These are phyloP conservation scores for Fusarium guadeloupense DNA, from an alignment of 2,329 filamentous ascomycete species.

Conservation along the genomic window DNA sequence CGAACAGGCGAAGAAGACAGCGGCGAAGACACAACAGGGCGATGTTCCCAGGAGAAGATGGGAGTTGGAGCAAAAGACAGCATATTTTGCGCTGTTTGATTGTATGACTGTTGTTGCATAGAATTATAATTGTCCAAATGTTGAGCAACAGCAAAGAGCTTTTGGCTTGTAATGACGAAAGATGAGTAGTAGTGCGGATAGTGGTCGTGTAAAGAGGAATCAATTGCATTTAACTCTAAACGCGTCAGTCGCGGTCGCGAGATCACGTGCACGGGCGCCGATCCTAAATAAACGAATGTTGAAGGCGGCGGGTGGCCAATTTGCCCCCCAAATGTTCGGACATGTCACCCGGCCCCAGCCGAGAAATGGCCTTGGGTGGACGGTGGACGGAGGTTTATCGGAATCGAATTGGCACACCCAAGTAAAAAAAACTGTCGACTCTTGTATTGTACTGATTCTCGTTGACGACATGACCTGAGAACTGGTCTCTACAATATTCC, in stretches of 20 bases:
- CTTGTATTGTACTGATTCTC: slow-evolving; percentile 8
- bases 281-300: slow-evolving; percentile 3
- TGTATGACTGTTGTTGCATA: slow-evolving; percentile 50
- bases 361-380: slow-evolving; percentile 36
- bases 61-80: slow-evolving; percentile 55
- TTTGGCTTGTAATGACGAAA: slow-evolving; percentile 9
- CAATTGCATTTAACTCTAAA: slow-evolving; percentile 9
- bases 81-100: slow-evolving; percentile 46
- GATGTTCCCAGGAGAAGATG: slow-evolving; percentile 57
- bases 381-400: slow-evolving; percentile 41
- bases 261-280: slow-evolving; percentile 43
- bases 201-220: slow-evolving; percentile 33
- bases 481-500: slow-evolving; percentile 4
- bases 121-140: background rate
- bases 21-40: slow-evolving; percentile 57
- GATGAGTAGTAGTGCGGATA: no score
- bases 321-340: slow-evolving; percentile 18
- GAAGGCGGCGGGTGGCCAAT: slow-evolving; percentile 5
- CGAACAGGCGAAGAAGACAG: slow-evolving; percentile 66
- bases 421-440: slow-evolving; percentile 41
- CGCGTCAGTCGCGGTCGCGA: slow-evolving; percentile 44
- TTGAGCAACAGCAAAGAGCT: slow-evolving; percentile 1
- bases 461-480: slow-evolving; percentile 41
- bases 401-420: slow-evolving; percentile 40
- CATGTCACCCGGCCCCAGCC: slow-evolving; percentile 41